These are phyloP conservation scores for Picea sitchensis DNA, from an alignment of 75 land plant genomes.

Conservation along the genomic window DNA sequence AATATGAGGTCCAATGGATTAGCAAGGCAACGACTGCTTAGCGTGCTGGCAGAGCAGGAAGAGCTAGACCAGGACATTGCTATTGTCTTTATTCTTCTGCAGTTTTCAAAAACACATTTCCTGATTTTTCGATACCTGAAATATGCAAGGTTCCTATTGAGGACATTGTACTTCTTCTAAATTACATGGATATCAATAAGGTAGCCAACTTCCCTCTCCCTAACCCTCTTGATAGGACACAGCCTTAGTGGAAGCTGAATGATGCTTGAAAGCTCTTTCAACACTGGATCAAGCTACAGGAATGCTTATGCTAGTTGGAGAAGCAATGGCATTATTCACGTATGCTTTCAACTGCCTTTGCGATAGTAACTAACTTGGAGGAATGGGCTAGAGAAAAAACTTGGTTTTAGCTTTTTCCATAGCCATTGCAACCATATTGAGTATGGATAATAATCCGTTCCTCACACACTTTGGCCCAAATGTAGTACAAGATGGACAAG, in stretches of 20 bases:
- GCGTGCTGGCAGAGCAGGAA: conserved; percentile 97
- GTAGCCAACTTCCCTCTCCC: conserved; percentile 94
- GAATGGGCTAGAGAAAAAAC: too few species aligned
- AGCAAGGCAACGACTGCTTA: conserved; percentile 98
- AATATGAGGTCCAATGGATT: conserved; percentile 91
- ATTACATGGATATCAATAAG: conserved; percentile 91
- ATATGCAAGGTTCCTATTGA: conserved; percentile 81
- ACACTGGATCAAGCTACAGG: conserved; percentile 66
- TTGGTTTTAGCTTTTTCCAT: too few species aligned
- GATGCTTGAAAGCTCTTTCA: conserved; percentile 72
- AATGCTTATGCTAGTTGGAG: conserved; percentile 60
- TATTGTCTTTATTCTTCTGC: conserved; percentile 95
- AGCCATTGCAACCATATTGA: too few species aligned
- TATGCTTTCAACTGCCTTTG: too few species aligned
- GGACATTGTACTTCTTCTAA: conserved; percentile 84
- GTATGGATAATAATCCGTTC: too few species aligned
- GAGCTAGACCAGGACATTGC: conserved; percentile 96
- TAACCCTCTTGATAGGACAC: conserved; percentile 56
- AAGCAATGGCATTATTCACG: conserved; percentile 81
- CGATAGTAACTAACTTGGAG: too few species aligned
- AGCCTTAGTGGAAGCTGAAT: conserved; percentile 72
- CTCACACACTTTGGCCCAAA: too few species aligned
- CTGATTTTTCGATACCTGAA: conserved; percentile 75
- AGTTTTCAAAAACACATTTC: conserved; percentile 63
- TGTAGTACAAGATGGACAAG: too few species aligned